Evolutionary conservation across 495 filamentous ascomycete species (phyloP), one percentile per base, ranked within the genome.

Genomic region (Achaetomiella virescens): DNA sequence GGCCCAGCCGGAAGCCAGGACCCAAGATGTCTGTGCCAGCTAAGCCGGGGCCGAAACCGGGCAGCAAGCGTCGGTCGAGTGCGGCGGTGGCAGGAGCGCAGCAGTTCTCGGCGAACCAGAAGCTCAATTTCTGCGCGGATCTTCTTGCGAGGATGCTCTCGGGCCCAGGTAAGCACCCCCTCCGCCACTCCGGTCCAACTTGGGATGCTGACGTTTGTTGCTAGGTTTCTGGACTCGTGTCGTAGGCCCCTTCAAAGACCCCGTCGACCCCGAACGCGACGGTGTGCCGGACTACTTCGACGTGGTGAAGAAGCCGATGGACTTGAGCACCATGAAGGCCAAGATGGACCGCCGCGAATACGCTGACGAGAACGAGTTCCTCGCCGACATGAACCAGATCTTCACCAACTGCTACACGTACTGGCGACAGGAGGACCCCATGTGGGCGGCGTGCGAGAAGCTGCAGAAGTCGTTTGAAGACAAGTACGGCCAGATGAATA

Each of bases 151-250:
- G 77, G 17, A 81, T 81, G 78, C 63, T 80, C 1, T 75, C 72
- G 25, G 78, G 78, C 0, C 78, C 78, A 47, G 78, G 75, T 77
- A 68, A 64, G n/a, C 37, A n/a, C 24, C 29, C 15, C 22, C 21
- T 29, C n/a, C 41, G n/a, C 14, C 31, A 18, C 46, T 24, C 8
- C 4, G 35, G 22, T 25, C 35, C 3, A 25, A 24, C 35, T n/a
- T n/a, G n/a, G 2, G 12, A 29, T 31, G 21, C 48, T 36, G 5
- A 48, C n/a, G 3, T 35, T 11, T 1, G n/a, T n/a, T n/a, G 17
- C 14, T 54, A 78, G 76, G 78, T 17, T 81, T 77, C 63, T 81
- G 79, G 79, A 81, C 79, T n/a, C 76, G 79, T 8, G 71, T 79
- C 2, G 77, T 81, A 8, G 75, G 76, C 0, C 75, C 75, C 9